phyloP scores from a whole-genome alignment of 345 rosid genomes.

The Hibiscus syriacus region DNA sequence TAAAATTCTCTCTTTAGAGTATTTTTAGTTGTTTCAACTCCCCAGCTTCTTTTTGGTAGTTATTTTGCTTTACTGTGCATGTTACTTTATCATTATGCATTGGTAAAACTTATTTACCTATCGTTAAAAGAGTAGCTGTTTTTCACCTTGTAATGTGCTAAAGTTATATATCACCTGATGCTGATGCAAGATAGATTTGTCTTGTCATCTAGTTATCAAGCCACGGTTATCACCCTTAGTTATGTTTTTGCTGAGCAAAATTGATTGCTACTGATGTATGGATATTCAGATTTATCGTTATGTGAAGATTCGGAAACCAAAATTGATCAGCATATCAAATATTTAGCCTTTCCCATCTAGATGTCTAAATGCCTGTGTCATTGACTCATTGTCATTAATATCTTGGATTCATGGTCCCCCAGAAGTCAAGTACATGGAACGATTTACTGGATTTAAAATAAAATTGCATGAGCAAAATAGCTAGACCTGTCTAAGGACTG shows the following conservation, averaged over 20 bases:
- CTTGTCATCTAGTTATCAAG: neutral
- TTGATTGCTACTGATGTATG: neutral
- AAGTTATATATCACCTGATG: neutral
- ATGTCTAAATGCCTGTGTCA: neutral
- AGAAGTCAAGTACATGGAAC: too few species aligned
- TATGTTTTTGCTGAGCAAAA: neutral
- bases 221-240: neutral
- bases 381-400: neutral
- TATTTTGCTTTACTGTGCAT: neutral
- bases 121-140: neutral
- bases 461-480: too few species aligned
- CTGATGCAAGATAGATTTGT: neutral
- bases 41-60: neutral
- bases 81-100: neutral
- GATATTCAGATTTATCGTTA: neutral
- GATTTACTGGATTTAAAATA: too few species aligned
- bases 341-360: neutral
- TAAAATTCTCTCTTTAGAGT: too few species aligned
- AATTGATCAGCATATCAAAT: neutral
- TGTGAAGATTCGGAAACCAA: neutral
- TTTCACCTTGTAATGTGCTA: neutral
- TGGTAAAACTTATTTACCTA: neutral
- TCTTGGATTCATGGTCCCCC: neutral
- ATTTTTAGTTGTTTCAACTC: too few species aligned
- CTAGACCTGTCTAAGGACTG: too few species aligned